phyloP scores from a whole-genome alignment of 2,329 filamentous ascomycete genomes.

The Metarhizium brunneum region DNA sequence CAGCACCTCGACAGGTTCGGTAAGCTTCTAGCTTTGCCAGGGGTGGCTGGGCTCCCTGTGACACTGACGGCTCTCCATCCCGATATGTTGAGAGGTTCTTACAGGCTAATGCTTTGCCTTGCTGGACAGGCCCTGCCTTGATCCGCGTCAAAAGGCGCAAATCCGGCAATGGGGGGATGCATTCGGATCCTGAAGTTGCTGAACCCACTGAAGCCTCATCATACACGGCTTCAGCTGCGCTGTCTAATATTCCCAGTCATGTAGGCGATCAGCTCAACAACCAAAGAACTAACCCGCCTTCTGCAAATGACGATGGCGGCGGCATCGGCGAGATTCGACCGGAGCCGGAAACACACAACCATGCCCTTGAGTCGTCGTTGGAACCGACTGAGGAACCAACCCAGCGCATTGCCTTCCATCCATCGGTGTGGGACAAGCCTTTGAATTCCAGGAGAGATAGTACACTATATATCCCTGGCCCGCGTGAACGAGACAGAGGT shows the following conservation, averaged over 20 bases:
- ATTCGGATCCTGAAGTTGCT: not conserved
- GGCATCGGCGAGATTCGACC: not conserved
- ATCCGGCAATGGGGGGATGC: not conserved
- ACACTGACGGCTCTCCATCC: not conserved
- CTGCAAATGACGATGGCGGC: not conserved
- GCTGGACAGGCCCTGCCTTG: not conserved
- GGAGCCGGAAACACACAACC: not conserved
- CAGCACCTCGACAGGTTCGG: constrained; percentile 31
- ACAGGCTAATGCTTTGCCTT: not conserved
- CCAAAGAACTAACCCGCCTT: not conserved
- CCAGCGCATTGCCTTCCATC: not conserved
- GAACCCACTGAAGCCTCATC: not conserved
- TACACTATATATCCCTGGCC: not conserved
- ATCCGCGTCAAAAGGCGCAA: not conserved
- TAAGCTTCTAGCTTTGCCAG: constrained; percentile 5
- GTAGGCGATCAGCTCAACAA: not conserved
- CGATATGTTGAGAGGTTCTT: not conserved
- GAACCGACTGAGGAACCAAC: not conserved
- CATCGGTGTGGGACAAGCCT: not conserved
- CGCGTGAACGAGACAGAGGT: not conserved
- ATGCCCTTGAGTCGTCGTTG: not conserved
- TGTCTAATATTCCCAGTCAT: not conserved
- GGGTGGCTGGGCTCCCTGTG: not conserved
- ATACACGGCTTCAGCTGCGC: not conserved
- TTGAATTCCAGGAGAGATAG: not conserved